Conservation (phyloP, 257 asterid genomes). For the Echium plantagineum region DNA sequence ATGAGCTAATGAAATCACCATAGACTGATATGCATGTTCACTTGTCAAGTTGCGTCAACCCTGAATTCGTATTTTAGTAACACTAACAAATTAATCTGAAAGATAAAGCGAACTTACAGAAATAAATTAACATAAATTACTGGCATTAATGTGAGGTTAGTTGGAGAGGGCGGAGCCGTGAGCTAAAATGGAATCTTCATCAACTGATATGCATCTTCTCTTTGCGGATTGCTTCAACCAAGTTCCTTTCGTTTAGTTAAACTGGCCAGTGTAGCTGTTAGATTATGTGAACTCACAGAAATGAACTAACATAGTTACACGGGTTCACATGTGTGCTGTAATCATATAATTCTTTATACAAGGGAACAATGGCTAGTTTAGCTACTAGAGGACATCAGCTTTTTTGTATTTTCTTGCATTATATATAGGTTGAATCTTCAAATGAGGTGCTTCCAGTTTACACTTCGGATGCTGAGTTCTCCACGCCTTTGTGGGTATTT, state of each 20-base stretch:
- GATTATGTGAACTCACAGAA: background rate
- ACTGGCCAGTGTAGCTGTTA: background rate
- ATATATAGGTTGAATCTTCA: constrained; percentile 59
- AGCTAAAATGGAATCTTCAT: background rate
- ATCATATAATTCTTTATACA: background rate
- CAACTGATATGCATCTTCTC: background rate
- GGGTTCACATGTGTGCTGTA: background rate
- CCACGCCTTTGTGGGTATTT: constrained; percentile 85
- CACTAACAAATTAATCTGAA: background rate
- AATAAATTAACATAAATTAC: background rate
- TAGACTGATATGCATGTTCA: too few relatives aligned
- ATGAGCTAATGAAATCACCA: too few relatives aligned
- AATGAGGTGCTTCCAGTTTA: constrained; percentile 68
- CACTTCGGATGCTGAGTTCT: constrained; percentile 68
- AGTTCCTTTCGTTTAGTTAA: background rate
- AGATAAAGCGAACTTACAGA: background rate
- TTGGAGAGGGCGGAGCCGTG: background rate
- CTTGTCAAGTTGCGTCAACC: too few relatives aligned
- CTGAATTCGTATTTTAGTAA: too few relatives aligned
- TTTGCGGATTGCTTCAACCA: background rate
- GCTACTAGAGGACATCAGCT: background rate
- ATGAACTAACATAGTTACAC: background rate
- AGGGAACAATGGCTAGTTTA: background rate
- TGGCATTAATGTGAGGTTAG: background rate
- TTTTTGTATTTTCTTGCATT: constrained; percentile 3